Conservation (phyloP, 2,329 filamentous ascomycete species). For the Verticillium isaacii region DNA sequence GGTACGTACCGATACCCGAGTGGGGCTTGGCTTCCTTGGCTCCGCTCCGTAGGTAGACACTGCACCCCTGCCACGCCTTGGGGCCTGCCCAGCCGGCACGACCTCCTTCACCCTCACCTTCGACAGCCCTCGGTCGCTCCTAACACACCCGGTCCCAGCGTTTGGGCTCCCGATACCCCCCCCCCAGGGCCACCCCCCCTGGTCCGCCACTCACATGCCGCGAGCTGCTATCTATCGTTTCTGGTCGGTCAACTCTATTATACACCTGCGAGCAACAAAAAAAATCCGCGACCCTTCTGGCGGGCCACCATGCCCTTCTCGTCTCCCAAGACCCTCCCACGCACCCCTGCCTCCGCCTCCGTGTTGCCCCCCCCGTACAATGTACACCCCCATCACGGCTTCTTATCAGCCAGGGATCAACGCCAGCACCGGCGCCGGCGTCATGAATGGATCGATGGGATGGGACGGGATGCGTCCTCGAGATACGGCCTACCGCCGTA, state of each 20-base stretch:
- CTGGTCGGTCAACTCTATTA: constrained; percentile 2
- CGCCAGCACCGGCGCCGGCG: background rate
- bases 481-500: background rate
- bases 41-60: no score
- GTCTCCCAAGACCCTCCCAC: background rate
- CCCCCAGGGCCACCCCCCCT: background rate
- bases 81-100: background rate
- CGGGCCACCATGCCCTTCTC: background rate
- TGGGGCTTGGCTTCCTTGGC: background rate
- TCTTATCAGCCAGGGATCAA: background rate
- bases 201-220: background rate
- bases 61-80: background rate
- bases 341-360: background rate
- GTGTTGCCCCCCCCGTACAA: background rate
- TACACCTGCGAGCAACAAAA: background rate
- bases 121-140: background rate
- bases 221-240: constrained; percentile 1
- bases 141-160: background rate
- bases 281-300: background rate
- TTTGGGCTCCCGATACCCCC: background rate
- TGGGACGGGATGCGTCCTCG: background rate
- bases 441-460: background rate
- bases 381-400: background rate
- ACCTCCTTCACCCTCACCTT: no score
- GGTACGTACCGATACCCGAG: background rate